phyloP scores from a whole-genome alignment of 495 filamentous ascomycete genomes.

The Parmelia sp. region DNA sequence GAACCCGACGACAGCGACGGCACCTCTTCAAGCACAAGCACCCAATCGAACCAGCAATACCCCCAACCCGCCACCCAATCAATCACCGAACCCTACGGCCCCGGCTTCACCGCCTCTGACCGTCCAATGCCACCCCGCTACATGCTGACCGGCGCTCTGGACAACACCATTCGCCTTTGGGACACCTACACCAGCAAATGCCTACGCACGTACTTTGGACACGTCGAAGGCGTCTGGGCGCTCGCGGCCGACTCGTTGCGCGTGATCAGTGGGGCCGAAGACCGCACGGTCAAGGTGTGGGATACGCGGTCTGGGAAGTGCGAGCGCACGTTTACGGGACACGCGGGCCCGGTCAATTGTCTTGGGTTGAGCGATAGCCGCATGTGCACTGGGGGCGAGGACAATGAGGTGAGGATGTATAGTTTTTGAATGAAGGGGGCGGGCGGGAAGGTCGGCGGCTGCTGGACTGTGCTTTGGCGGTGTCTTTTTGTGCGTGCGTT shows the following conservation, averaged over 20 bases:
- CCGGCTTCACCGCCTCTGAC: slow-evolving; percentile 46
- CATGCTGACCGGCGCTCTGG: slow-evolving; percentile 86
- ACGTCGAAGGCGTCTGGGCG: slow-evolving; percentile 93
- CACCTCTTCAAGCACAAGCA: slow-evolving; percentile 26
- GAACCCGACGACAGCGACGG: slow-evolving; percentile 53
- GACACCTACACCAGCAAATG: slow-evolving; percentile 75
- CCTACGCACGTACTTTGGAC: slow-evolving; percentile 88
- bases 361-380: slow-evolving; percentile 81
- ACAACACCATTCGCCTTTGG: slow-evolving; percentile 90
- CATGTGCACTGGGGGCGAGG: slow-evolving; percentile 86
- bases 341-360: slow-evolving; percentile 84
- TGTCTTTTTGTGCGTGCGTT: background rate
- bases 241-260: slow-evolving; percentile 86
- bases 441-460: background rate
- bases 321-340: slow-evolving; percentile 84
- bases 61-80: slow-evolving; percentile 33
- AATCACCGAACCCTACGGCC: slow-evolving; percentile 46
- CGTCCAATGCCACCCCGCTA: slow-evolving; percentile 74
- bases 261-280: slow-evolving; percentile 81
- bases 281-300: slow-evolving; percentile 96
- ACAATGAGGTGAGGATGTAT: slow-evolving; percentile 83
- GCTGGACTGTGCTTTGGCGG: background rate
- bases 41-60: slow-evolving; percentile 18
- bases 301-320: slow-evolving; percentile 85
- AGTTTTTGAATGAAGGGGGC: slow-evolving; percentile 46